Evolutionary conservation across 2,329 filamentous ascomycete genomes (phyloP), one percentile per base, ranked within the genome.

Genomic region (Alternaria panax): DNA sequence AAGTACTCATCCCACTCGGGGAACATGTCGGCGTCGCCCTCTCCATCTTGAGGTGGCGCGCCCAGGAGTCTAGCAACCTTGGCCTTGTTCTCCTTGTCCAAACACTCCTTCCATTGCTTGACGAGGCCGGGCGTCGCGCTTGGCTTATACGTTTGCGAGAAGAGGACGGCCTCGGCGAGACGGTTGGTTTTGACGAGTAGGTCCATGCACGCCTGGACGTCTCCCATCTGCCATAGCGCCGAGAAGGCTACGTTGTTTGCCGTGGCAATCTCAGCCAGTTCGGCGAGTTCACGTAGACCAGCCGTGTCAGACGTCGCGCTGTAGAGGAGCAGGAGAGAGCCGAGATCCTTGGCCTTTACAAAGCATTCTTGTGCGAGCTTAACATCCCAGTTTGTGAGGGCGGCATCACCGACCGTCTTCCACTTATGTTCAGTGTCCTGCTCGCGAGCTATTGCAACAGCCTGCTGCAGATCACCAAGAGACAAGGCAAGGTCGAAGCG

Each of bases 1-100:
- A 98, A 76, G 83, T 92, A 97, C 78, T 95, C 90, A 5, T 97
- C 91, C 95, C 95, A 99, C 73, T 97, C 92, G 0, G 94, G 94
- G 81, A 99, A 99, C 68, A 99, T 85, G 3, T 96, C 93, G 40
- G 90, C 90, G 61, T 88, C 86, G 7, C 82, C 81, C 60, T 85
- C 84, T 3, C 80, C 80, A 60, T 93, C 92, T 8, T 57, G 57
- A 14, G 88, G 91, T 0, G 95, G 95, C 0, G 92, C 85, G 61
- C 91, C 94, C 54, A 99, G 86, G 51, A 93, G 84, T 80, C 94
- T 90, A 11, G 91, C 88, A 4, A 98, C 90, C 67, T 95, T 92
- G 11, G 85, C 86, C 83, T 96, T 97, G 77, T 94, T 94, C 53
- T 84, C 85, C 80, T 92, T 92, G 77, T 97, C 93, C 48, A 99